Conservation (phyloP, 176 grass and related monocot genomes). For the Saccharum officinarum region DNA sequence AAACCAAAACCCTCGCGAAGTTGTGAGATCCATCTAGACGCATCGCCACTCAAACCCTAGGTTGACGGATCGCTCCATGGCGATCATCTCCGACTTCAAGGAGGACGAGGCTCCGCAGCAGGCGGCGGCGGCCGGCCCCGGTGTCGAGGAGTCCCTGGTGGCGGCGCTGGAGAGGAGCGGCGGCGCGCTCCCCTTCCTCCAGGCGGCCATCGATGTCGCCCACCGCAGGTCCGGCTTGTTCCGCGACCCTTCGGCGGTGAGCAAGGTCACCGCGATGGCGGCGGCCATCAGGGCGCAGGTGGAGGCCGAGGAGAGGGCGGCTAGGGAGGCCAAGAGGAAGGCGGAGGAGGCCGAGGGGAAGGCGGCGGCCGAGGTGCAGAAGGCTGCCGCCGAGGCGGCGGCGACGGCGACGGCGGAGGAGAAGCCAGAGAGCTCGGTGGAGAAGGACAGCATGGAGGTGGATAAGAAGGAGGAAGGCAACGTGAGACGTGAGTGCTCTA, state of each 20-base stretch:
- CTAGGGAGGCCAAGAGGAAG: conserved; percentile 46
- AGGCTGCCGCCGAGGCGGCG: conserved; percentile 30
- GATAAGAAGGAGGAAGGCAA: conserved; percentile 45
- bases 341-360: conserved; percentile 32
- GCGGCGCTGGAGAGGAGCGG: conserved; percentile 62
- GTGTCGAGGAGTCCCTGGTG: conserved; percentile 54
- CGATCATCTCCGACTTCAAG: conserved; percentile 83
- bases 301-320: conserved; percentile 61
- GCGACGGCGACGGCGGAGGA: neutral
- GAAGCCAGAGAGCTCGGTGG: conserved; percentile 31
- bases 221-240: conserved; percentile 64
- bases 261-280: conserved; percentile 56
- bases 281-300: conserved; percentile 63
- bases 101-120: conserved; percentile 49
- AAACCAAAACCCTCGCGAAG: conserved; percentile 8
- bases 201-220: conserved; percentile 68
- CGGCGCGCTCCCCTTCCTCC: conserved; percentile 59
- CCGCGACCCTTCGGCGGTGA: conserved; percentile 51
- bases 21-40: conserved; percentile 31
- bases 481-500: conserved; percentile 48
- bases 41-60: neutral
- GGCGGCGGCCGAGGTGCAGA: conserved; percentile 35
- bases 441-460: conserved; percentile 39
- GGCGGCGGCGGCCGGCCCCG: neutral
- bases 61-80: conserved; percentile 42